Evolutionary conservation across 2,329 filamentous ascomycete species (phyloP).

Genomic region (Botryotinia globosa): DNA sequence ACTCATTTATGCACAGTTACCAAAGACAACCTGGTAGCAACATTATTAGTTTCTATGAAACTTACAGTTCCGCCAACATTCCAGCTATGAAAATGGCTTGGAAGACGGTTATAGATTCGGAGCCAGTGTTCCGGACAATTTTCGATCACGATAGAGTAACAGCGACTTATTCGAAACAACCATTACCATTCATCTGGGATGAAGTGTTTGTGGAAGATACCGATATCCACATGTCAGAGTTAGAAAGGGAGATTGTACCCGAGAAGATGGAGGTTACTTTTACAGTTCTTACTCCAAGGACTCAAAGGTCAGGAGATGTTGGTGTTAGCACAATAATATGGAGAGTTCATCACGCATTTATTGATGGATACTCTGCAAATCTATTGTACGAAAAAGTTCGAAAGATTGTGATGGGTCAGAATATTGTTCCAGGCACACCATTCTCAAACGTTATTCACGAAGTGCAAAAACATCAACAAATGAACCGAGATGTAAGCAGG

Average conservation of each 20-base stretch:
- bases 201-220: neutral
- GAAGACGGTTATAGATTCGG: constrained; percentile 31
- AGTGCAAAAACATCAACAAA: constrained; percentile 5
- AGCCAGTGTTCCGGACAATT: constrained; percentile 33
- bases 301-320: neutral
- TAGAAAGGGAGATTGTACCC: neutral
- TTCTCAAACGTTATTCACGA: neutral
- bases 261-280: constrained; percentile 11
- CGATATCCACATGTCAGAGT: neutral
- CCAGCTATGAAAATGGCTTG: constrained; percentile 33
- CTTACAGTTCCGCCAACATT: constrained; percentile 25
- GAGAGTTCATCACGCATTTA: constrained; percentile 39
- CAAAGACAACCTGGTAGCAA: constrained; percentile 28
- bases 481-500: neutral
- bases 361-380: constrained; percentile 38
- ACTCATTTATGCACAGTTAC: constrained; percentile 32
- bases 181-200: constrained; percentile 1
- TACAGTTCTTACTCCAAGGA: neutral
- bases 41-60: constrained; percentile 31
- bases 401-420: constrained; percentile 1
- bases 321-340: constrained; percentile 33
- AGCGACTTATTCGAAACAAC: constrained; percentile 6
- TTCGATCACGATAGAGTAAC: constrained; percentile 14
- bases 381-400: constrained; percentile 19
- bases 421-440: neutral